A percentile compares a stretch with the other conserved stretches of the same genome.
These are phyloP conservation scores for Herpetospermum pedunculosum DNA, from an alignment of 306 rosid genomes.

Conservation along the genomic window DNA sequence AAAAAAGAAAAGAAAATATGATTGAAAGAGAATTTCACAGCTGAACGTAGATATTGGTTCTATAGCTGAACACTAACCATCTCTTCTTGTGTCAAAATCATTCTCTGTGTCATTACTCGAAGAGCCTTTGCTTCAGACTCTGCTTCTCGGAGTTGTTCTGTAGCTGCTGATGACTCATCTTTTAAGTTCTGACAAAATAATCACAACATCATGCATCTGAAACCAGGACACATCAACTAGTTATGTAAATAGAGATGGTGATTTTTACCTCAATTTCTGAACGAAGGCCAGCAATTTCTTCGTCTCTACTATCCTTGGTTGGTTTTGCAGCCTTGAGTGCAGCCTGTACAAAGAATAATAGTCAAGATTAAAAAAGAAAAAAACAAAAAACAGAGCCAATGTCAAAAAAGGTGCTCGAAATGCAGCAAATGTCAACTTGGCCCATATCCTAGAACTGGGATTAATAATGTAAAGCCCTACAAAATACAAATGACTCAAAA, in stretches of 20 bases:
- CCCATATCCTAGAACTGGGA: neutral
- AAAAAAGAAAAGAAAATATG: conserved; percentile 7
- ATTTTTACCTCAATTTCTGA: conserved; percentile 65
- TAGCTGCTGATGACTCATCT: conserved; percentile 62
- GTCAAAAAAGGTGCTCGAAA: neutral
- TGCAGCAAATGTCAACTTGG: neutral
- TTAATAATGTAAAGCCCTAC: conserved; percentile 4
- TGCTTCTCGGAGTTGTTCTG: conserved; percentile 71
- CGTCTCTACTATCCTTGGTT: conserved; percentile 62
- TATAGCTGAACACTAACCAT: conserved; percentile 52
- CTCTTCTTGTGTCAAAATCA: conserved; percentile 97
- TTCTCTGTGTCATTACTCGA: conserved; percentile 85
- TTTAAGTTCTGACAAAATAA: conserved; percentile 48
- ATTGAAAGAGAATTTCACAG: conserved; percentile 7
- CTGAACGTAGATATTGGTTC: neutral
- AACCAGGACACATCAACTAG: conserved; percentile 11
- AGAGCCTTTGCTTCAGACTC: conserved; percentile 89
- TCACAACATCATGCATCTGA: conserved; percentile 10
- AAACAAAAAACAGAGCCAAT: neutral
- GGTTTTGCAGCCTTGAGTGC: conserved; percentile 89
- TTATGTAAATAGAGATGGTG: neutral
- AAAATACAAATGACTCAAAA: conserved; percentile 10
- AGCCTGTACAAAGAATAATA: conserved; percentile 49
- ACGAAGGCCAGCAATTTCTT: conserved; percentile 64
- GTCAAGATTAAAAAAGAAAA: conserved; percentile 17